These are phyloP conservation scores for Plasmodium coatneyi DNA, from an alignment of 169 alveolate genomes.

Conservation along the genomic window DNA sequence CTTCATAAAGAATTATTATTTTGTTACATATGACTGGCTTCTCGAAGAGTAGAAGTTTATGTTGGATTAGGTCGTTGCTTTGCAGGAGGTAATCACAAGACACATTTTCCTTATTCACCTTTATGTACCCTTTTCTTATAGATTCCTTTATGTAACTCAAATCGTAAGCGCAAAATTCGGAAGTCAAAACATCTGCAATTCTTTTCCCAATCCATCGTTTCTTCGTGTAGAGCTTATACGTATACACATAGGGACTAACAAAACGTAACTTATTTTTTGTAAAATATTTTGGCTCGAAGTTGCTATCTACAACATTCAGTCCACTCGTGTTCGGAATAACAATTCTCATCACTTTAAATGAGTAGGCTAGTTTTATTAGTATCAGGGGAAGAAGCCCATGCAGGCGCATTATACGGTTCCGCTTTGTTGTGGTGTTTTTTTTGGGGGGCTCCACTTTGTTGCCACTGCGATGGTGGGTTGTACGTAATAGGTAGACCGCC, in stretches of 20 bases:
- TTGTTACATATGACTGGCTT: constrained; percentile 77
- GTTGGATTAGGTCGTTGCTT: constrained; percentile 80
- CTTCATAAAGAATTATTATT: constrained; percentile 76
- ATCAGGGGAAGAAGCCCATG: neutral
- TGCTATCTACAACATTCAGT: constrained; percentile 44
- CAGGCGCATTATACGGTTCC: neutral
- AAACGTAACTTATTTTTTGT: constrained; percentile 79
- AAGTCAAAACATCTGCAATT: constrained; percentile 75
- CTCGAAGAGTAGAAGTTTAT: constrained; percentile 81
- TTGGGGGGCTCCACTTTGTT: neutral
- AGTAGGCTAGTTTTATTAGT: neutral
- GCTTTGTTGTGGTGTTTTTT: neutral
- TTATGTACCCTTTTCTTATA: constrained; percentile 76
- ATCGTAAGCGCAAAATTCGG: constrained; percentile 85
- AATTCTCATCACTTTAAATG: constrained; percentile 64
- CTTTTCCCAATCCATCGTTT: constrained; percentile 83
- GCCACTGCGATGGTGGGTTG: neutral
- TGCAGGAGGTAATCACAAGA: constrained; percentile 76
- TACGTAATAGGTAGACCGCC: neutral
- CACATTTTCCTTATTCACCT: constrained; percentile 68
- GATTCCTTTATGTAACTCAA: constrained; percentile 70
- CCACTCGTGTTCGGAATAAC: constrained; percentile 46
- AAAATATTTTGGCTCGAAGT: constrained; percentile 66
- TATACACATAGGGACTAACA: constrained; percentile 82
- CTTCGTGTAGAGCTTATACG: constrained; percentile 78